phyloP scores from a whole-genome alignment of 306 rosid species.

The Ormosia emarginata region DNA sequence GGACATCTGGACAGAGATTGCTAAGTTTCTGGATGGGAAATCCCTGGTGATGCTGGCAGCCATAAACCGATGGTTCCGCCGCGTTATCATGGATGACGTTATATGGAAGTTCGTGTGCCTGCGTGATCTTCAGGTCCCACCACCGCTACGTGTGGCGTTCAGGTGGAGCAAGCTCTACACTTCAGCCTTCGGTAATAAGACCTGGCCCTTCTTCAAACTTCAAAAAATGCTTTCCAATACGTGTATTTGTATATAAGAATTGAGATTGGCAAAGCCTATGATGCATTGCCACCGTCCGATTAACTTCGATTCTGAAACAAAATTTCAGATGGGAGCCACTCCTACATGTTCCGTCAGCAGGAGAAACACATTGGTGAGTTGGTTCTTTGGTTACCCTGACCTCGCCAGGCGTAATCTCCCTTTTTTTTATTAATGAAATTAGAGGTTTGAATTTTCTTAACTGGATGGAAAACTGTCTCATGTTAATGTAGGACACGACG shows the following conservation, averaged over 20 bases:
- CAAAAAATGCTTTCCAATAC: neutral
- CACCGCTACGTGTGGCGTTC: slow-evolving; percentile 56
- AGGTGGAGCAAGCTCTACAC: slow-evolving; percentile 73
- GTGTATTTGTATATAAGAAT: neutral
- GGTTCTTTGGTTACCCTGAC: neutral
- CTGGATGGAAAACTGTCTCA: neutral
- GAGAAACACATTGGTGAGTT: slow-evolving; percentile 88
- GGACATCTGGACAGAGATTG: slow-evolving; percentile 93
- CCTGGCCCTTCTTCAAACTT: neutral
- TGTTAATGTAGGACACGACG: neutral
- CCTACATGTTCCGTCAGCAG: slow-evolving; percentile 76
- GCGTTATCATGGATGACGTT: slow-evolving; percentile 61
- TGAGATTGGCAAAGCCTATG: neutral
- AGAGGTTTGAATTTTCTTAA: neutral
- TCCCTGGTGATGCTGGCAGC: slow-evolving; percentile 80
- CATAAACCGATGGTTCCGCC: slow-evolving; percentile 77
- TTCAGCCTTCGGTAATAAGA: slow-evolving; percentile 72
- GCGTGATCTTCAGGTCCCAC: slow-evolving; percentile 87
- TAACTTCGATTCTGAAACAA: slow-evolving; percentile 9
- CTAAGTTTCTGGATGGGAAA: slow-evolving; percentile 75
- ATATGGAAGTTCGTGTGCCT: slow-evolving; percentile 77
- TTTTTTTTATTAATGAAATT: neutral
- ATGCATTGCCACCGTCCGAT: neutral
- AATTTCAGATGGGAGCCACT: slow-evolving; percentile 84
- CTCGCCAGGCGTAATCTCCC: neutral